phyloP scores from a whole-genome alignment of 1,139 yeast genomes.

The Geotrichum restrictum region DNA sequence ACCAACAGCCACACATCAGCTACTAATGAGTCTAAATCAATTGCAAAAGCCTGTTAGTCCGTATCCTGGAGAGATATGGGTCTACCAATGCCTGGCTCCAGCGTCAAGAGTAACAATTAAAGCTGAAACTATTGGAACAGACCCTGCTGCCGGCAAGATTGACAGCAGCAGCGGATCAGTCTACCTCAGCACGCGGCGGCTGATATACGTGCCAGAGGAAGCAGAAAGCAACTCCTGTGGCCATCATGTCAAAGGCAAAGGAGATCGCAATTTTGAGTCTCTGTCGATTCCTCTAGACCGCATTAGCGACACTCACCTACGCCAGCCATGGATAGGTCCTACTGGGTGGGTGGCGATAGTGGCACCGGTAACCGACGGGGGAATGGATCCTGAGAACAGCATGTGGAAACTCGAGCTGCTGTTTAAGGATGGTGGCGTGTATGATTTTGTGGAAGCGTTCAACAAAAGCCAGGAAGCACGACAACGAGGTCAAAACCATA shows the following conservation, averaged over 20 bases:
- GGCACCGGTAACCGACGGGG: slow-evolving; percentile 11
- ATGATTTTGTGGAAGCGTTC: slow-evolving; percentile 18
- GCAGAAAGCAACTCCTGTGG: background rate
- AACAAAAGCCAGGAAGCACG: slow-evolving; percentile 9
- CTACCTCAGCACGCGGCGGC: slow-evolving; percentile 13
- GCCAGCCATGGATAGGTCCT: slow-evolving; percentile 17
- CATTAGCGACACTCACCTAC: slow-evolving; percentile 14
- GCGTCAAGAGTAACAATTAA: slow-evolving; percentile 3
- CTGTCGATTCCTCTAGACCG: slow-evolving; percentile 13
- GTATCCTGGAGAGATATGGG: slow-evolving; percentile 5
- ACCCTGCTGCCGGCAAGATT: background rate
- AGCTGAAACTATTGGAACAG: background rate
- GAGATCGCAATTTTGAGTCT: slow-evolving; percentile 16
- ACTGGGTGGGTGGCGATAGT: slow-evolving; percentile 16
- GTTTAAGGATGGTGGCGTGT: slow-evolving; percentile 19
- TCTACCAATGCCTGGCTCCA: background rate
- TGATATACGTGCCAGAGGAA: slow-evolving; percentile 4
- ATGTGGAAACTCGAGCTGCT: slow-evolving; percentile 11
- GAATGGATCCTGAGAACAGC: slow-evolving; percentile 15
- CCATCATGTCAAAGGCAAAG: slow-evolving; percentile 14
- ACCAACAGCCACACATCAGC: no score
- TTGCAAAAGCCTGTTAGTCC: slow-evolving; percentile 3
- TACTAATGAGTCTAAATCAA: slow-evolving; percentile 13
- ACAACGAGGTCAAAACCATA: slow-evolving; percentile 1
- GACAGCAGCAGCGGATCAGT: slow-evolving; percentile 3